Evolutionary conservation across 2,329 filamentous ascomycete genomes (phyloP).

Genomic region (Madurella fahalii): DNA sequence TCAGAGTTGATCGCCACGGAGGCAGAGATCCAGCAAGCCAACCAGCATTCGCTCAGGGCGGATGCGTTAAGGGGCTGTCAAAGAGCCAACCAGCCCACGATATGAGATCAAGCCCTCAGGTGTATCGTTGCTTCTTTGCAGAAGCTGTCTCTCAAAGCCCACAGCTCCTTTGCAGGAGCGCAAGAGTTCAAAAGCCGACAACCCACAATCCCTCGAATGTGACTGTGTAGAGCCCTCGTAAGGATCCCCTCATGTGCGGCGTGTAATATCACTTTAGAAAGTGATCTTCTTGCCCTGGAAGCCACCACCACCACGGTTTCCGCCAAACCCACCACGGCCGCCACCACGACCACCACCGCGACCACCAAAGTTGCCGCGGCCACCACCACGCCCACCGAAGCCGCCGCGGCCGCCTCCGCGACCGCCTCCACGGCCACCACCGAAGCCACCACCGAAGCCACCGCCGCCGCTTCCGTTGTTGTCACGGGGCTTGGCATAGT

Average conservation of each 20-base stretch:
- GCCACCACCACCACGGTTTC: constrained; percentile 44
- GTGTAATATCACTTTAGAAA: constrained; percentile 34
- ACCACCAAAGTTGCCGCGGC: constrained; percentile 42
- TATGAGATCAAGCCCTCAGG: constrained; percentile 48
- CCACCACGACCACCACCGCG: constrained; percentile 49
- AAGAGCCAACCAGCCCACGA: constrained; percentile 33
- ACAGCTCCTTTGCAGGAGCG: constrained; percentile 37
- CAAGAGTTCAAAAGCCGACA: constrained; percentile 50
- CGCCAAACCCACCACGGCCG: constrained; percentile 47
- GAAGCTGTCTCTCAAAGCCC: constrained; percentile 53
- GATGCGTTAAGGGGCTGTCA: constrained; percentile 27
- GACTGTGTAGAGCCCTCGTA: constrained; percentile 44
- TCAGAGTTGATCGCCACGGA: constrained; percentile 6
- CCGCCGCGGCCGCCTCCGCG: constrained; percentile 49
- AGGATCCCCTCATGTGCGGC: constrained; percentile 37
- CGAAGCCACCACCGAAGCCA: constrained; percentile 43
- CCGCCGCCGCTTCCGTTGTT: constrained; percentile 50
- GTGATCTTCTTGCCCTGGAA: constrained; percentile 77
- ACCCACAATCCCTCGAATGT: constrained; percentile 53
- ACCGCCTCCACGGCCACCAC: constrained; percentile 45
- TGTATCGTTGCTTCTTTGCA: constrained; percentile 44
- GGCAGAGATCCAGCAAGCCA: constrained; percentile 22
- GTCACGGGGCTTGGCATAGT: constrained; percentile 66
- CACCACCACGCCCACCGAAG: constrained; percentile 35
- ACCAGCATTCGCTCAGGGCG: constrained; percentile 20